Percentiles rank a stretch among this genome's conserved stretches.
phyloP scores from a whole-genome alignment of 345 rosid species.

The Eucalyptus pauciflora region DNA sequence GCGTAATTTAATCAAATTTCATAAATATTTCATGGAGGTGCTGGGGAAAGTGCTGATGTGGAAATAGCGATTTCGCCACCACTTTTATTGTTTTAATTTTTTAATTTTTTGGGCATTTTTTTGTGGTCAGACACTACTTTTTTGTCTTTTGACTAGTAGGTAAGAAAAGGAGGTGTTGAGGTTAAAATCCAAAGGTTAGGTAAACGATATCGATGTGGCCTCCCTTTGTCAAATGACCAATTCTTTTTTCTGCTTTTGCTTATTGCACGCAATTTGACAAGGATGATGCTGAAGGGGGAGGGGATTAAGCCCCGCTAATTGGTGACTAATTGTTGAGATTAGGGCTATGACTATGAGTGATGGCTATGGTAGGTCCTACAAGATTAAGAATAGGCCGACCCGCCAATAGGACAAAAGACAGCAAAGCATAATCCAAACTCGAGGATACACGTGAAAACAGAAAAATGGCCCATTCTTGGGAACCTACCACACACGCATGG shows the following conservation, averaged over 20 bases:
- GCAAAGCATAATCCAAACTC: not conserved
- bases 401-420: not conserved
- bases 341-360: not conserved
- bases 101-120: not conserved
- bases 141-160: not conserved
- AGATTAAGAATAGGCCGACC: not conserved
- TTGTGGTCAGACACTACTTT: not conserved
- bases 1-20: not conserved
- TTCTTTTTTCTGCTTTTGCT: not conserved
- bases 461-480: not conserved
- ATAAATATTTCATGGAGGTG: not conserved
- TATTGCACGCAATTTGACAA: not conserved
- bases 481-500: not conserved
- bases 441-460: not conserved
- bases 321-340: not conserved
- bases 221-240: not conserved
- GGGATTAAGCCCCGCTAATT: not conserved
- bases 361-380: not conserved
- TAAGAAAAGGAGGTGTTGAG: not conserved
- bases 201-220: not conserved
- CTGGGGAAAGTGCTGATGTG: not conserved
- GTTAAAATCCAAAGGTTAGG: not conserved
- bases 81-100: not conserved
- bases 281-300: not conserved
- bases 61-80: not conserved